These are phyloP conservation scores for Chlorella sp. DNA, from an alignment of 139 green algal species.

Conservation along the genomic window DNA sequence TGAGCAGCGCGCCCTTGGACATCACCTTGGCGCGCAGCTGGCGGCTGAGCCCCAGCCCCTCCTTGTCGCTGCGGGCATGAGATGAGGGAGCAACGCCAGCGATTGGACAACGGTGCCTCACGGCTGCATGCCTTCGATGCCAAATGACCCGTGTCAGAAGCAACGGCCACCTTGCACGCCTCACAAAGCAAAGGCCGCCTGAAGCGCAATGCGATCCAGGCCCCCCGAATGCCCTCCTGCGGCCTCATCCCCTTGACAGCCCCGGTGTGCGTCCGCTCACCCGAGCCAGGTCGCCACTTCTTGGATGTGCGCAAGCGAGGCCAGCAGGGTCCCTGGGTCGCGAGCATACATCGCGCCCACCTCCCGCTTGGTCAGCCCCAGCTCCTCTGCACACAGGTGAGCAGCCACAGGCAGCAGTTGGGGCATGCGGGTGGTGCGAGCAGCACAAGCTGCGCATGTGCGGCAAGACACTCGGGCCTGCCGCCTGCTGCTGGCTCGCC, in stretches of 20 bases:
- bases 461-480: too few relatives aligned
- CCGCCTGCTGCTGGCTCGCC: too few relatives aligned
- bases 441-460: too few relatives aligned
- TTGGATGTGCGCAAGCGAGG: not conserved
- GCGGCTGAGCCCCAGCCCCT: constrained; percentile 5
- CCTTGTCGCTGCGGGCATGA: not conserved
- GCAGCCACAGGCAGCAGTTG: too few relatives aligned
- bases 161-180: not conserved
- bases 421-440: too few relatives aligned
- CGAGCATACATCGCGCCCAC: constrained; percentile 9
- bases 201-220: too few relatives aligned
- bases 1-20: constrained; percentile 14
- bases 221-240: too few relatives aligned
- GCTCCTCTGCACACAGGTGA: not conserved
- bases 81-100: not conserved
- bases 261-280: too few relatives aligned
- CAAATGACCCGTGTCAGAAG: not conserved
- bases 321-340: not conserved
- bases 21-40: constrained; percentile 18
- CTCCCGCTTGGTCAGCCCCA: not conserved
- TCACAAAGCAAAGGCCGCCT: not conserved
- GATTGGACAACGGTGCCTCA: not conserved
- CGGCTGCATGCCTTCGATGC: too few relatives aligned
- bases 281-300: constrained; percentile 4
- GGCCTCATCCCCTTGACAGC: too few relatives aligned